Evolutionary conservation across 169 alveolate genomes (phyloP).

Genomic region (Cyclospora cayetanensis): DNA sequence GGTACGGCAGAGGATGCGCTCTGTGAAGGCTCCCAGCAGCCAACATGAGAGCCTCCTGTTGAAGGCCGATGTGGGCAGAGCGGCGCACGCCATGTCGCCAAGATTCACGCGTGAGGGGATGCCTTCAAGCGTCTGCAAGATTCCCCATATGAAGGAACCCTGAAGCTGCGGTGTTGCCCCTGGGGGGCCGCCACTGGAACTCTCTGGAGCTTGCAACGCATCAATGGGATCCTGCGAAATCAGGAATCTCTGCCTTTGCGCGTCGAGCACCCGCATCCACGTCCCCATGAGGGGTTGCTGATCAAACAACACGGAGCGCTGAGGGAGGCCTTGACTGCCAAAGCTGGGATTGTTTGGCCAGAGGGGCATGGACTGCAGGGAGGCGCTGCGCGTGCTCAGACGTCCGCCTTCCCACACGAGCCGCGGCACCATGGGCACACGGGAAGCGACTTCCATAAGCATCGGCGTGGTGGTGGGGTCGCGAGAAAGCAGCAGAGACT

Average conservation of each 20-base stretch:
- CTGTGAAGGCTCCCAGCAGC: slow-evolving; percentile 63
- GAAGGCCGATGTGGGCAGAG: slow-evolving; percentile 55
- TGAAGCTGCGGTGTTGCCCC: slow-evolving; percentile 33
- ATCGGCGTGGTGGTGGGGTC: slow-evolving; percentile 17
- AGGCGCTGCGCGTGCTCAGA: slow-evolving; percentile 4
- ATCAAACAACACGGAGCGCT: neutral
- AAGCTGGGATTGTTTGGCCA: slow-evolving; percentile 24
- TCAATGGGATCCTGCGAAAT: neutral
- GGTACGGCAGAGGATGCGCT: slow-evolving; percentile 58
- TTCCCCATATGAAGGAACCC: slow-evolving; percentile 30
- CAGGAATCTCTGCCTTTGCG: neutral
- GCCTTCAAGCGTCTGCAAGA: slow-evolving; percentile 48
- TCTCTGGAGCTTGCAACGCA: neutral
- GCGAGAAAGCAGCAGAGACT: slow-evolving; percentile 47
- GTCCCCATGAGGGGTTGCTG: slow-evolving; percentile 11
- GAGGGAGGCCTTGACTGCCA: neutral
- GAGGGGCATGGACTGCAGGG: neutral
- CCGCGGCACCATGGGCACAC: slow-evolving; percentile 42
- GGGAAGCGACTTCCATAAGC: slow-evolving; percentile 48
- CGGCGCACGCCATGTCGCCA: slow-evolving; percentile 61
- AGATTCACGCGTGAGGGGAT: slow-evolving; percentile 31
- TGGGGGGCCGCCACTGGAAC: slow-evolving; percentile 10
- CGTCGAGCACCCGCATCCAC: neutral
- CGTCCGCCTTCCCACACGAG: slow-evolving; percentile 10
- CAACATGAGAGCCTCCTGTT: slow-evolving; percentile 49